Evolutionary conservation across 441 rosid species (phyloP), one percentile per base, ranked within the genome.

Genomic region (Adansonia gregorii): DNA sequence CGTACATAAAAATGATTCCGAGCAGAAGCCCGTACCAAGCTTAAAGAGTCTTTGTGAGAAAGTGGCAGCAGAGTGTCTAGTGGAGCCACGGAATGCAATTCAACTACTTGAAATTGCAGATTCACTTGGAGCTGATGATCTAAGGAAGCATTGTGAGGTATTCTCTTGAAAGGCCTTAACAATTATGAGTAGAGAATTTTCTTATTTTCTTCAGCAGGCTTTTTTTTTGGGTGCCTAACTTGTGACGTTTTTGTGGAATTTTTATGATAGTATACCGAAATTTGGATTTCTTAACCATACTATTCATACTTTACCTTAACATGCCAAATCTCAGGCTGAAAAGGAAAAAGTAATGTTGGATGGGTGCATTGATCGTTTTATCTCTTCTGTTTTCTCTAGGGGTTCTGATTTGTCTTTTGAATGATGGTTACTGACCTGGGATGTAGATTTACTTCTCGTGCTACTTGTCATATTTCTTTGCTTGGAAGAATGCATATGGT

Each of bases 71-170:
- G 98, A 90, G 65, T 80, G 77, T 84, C 78, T 96, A 39, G 98
- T 96, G 52, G 97, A 96, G 87, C 98, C 99, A 31, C 87, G 97
- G 45, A 96, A 91, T 83, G 91, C 92, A 41, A 80, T 94, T 73
- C 98, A 94, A 67, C 83, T 96, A 82, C 97, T 96, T 80, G 99
- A 96, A 82, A 89, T 96, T 87, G 98, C 99, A 12, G 98, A 94
- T 89, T 85, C 98, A 60, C 97, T 96, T 80, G 98, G 82, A 79
- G 99, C 99, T 1, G 89, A 88, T 81, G 90, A 92, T 74, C 86
- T 96, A 72, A 91, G 85, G 86, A 94, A 93, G 86, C 91, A 94
- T 77, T 96, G 99, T 65, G 95, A 94, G 98, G 99, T 94, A 89
- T 67, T 78, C 52, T 69, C 52, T 19, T 27, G 48, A 54, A 49